Percentiles rank a stretch among this genome's conserved stretches.
Conservation (phyloP, 495 filamentous ascomycete genomes). For the Oleoguttula mirabilis region DNA sequence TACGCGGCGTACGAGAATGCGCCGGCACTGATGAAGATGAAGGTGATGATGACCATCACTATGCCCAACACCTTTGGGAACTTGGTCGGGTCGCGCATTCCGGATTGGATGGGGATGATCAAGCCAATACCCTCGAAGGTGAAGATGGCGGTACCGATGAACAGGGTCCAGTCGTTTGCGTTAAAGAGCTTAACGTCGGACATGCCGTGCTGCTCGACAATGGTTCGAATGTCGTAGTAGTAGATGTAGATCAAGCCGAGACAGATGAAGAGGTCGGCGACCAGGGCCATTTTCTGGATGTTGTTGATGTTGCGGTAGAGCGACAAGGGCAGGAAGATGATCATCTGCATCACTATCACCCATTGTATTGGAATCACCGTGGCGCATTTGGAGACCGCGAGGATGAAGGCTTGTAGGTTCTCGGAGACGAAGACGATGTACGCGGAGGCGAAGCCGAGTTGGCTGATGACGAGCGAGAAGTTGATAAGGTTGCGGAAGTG, state of each 20-base stretch:
- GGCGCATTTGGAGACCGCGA: slow-evolving; percentile 68
- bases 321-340: slow-evolving; percentile 86
- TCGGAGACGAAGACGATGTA: slow-evolving; percentile 97
- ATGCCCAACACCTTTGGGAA: slow-evolving; percentile 75
- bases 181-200: slow-evolving; percentile 84
- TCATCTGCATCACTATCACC: slow-evolving; percentile 83
- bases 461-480: slow-evolving; percentile 79
- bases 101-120: slow-evolving; percentile 97
- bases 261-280: slow-evolving; percentile 89
- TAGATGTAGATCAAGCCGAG: slow-evolving; percentile 87
- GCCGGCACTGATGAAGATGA: slow-evolving; percentile 82
- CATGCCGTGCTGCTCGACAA: slow-evolving; percentile 59
- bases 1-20: slow-evolving; percentile 93
- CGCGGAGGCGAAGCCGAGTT: slow-evolving; percentile 91
- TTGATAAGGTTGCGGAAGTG: slow-evolving; percentile 82
- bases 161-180: slow-evolving; percentile 77
- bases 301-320: slow-evolving; percentile 93
- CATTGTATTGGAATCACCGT: slow-evolving; percentile 71
- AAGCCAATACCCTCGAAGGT: slow-evolving; percentile 96
- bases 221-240: slow-evolving; percentile 86
- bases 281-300: slow-evolving; percentile 63
- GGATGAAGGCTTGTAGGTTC: slow-evolving; percentile 88
- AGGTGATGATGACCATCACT: slow-evolving; percentile 88
- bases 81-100: slow-evolving; percentile 78
- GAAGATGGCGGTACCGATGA: slow-evolving; percentile 97